A percentile compares a stretch with the other conserved stretches of the same genome.
Evolutionary conservation across 73 alveolate genomes (phyloP).

Genomic region (Tetrahymena thermophila): DNA sequence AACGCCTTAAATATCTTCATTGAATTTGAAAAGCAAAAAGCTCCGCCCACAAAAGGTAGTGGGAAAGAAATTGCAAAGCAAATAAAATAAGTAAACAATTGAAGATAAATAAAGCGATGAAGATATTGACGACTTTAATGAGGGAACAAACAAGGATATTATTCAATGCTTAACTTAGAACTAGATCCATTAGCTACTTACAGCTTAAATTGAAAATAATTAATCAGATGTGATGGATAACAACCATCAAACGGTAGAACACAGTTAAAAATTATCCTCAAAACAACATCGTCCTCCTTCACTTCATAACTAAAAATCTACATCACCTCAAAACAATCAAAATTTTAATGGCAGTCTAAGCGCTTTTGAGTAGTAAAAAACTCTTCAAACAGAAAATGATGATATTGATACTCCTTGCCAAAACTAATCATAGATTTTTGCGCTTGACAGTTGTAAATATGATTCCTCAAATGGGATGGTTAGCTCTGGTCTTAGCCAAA

Average conservation of each 20-base stretch:
- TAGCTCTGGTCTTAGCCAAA: neutral
- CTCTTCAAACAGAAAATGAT: neutral
- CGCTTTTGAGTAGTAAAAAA: neutral
- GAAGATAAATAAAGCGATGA: neutral
- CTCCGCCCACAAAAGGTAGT: neutral
- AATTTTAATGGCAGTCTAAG: neutral
- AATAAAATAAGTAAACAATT: neutral
- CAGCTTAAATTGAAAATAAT: neutral
- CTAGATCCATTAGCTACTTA: neutral
- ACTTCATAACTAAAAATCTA: neutral
- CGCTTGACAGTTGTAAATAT: neutral
- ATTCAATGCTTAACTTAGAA: neutral
- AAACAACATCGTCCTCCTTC: neutral
- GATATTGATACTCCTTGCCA: neutral
- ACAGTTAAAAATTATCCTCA: neutral
- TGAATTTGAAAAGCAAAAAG: neutral
- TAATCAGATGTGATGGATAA: neutral
- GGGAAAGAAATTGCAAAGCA: neutral
- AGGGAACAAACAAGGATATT: neutral
- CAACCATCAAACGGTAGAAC: neutral
- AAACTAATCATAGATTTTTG: neutral
- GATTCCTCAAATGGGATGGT: neutral
- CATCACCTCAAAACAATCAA: neutral
- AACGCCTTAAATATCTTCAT: neutral
- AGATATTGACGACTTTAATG: neutral